Evolutionary conservation across 495 filamentous ascomycete genomes (phyloP).

Genomic region (Tuber indicum): DNA sequence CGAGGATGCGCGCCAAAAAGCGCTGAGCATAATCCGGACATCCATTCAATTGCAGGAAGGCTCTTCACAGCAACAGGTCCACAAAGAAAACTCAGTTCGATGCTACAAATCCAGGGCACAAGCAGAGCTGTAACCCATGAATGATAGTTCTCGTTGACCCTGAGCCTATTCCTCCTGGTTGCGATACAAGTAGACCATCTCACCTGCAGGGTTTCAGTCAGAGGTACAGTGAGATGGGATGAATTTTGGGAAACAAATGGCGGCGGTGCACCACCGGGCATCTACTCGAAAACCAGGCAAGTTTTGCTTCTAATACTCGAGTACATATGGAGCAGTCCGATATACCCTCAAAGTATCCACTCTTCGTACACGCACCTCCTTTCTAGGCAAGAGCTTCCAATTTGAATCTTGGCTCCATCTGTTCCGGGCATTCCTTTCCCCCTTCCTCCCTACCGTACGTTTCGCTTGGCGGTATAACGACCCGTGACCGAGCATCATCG

Average conservation of each 20-base stretch:
- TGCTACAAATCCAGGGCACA: not conserved
- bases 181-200: not conserved
- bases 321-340: not conserved
- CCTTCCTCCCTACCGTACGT: not conserved
- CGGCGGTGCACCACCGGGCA: constrained; percentile 1
- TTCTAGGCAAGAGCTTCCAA: not conserved
- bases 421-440: not conserved
- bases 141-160: not conserved
- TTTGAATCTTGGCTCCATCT: not conserved
- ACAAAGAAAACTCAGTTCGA: not conserved
- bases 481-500: not conserved
- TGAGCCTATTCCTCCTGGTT: not conserved
- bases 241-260: not conserved
- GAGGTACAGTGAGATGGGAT: not conserved
- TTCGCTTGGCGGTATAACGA: not conserved
- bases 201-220: not conserved
- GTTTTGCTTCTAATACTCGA: not conserved
- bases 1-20: not conserved
- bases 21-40: not conserved
- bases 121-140: not conserved
- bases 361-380: not conserved
- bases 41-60: not conserved
- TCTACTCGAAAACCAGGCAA: not conserved
- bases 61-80: not conserved
- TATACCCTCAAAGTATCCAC: not conserved